A percentile compares a stretch with the other conserved stretches of the same genome.
phyloP scores from a whole-genome alignment of 768 basidiomycete genomes.

The Hericium alpestre region DNA sequence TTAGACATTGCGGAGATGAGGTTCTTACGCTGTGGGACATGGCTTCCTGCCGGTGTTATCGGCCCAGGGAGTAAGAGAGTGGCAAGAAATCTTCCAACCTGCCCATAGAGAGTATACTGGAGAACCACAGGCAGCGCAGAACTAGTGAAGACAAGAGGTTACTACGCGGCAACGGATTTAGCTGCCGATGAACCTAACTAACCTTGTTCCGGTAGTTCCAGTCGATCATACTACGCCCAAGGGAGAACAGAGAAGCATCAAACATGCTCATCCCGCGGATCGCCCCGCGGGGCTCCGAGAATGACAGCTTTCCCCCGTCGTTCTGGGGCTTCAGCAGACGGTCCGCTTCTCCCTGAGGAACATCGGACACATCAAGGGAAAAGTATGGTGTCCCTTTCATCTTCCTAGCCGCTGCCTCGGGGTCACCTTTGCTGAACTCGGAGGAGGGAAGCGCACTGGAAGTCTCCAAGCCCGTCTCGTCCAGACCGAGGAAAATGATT shows the following conservation, averaged over 20 bases:
- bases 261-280: slow-evolving; percentile 48
- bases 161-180: neutral
- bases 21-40: slow-evolving; percentile 62
- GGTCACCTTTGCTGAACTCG: slow-evolving; percentile 35
- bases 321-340: slow-evolving; percentile 24
- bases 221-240: slow-evolving; percentile 74
- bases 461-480: slow-evolving; percentile 39
- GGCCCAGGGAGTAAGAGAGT: slow-evolving; percentile 64
- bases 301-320: slow-evolving; percentile 35
- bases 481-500: slow-evolving; percentile 73
- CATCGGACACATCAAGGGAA: slow-evolving; percentile 59
- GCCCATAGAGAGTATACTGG: slow-evolving; percentile 81
- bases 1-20: neutral
- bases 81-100: slow-evolving; percentile 89
- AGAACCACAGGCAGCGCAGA: slow-evolving; percentile 82
- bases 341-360: slow-evolving; percentile 34
- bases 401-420: slow-evolving; percentile 42
- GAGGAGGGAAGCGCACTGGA: slow-evolving; percentile 45
- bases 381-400: slow-evolving; percentile 82
- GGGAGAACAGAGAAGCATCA: slow-evolving; percentile 67
- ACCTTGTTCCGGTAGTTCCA: slow-evolving; percentile 91
- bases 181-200: slow-evolving; percentile 1
- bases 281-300: slow-evolving; percentile 54
- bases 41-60: slow-evolving; percentile 51
- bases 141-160: slow-evolving; percentile 33